Evolutionary conservation across 768 basidiomycete genomes (phyloP).

Genomic region (Mycena capillaripes): DNA sequence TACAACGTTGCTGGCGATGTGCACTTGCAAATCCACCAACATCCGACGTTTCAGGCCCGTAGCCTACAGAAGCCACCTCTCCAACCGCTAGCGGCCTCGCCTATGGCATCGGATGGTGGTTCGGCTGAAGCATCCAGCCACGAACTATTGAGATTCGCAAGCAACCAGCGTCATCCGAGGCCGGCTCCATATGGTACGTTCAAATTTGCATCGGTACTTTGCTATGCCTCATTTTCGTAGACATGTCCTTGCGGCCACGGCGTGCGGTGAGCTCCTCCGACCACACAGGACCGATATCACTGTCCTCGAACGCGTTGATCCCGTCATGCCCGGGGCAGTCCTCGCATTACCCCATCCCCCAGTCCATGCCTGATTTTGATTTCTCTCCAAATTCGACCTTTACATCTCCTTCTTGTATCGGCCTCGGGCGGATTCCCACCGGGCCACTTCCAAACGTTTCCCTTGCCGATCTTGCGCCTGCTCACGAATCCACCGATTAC

Average conservation of each 20-base stretch:
- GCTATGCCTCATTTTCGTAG: not conserved
- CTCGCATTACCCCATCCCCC: not conserved
- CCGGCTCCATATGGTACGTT: not conserved
- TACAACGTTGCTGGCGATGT: constrained; percentile 7
- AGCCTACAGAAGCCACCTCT: not conserved
- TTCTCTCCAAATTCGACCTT: too few relatives aligned
- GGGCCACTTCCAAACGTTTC: too few relatives aligned
- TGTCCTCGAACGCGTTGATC: not conserved
- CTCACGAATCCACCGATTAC: too few relatives aligned
- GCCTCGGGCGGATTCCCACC: too few relatives aligned
- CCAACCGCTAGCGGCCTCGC: not conserved
- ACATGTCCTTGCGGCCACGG: not conserved
- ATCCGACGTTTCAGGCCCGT: not conserved
- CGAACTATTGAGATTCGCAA: not conserved
- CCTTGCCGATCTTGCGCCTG: too few relatives aligned
- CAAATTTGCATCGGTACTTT: not conserved
- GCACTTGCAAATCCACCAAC: constrained; percentile 2
- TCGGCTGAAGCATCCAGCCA: not conserved
- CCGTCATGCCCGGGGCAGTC: too few relatives aligned
- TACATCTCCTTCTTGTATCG: too few relatives aligned
- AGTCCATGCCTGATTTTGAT: too few relatives aligned
- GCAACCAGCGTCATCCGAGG: not conserved
- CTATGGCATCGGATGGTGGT: not conserved
- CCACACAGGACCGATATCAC: not conserved
- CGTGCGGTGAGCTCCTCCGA: not conserved